A percentile compares a stretch with the other conserved stretches of the same genome.
Evolutionary conservation across 2,329 filamentous ascomycete species (phyloP).

Genomic region (Ophiostoma ips): DNA sequence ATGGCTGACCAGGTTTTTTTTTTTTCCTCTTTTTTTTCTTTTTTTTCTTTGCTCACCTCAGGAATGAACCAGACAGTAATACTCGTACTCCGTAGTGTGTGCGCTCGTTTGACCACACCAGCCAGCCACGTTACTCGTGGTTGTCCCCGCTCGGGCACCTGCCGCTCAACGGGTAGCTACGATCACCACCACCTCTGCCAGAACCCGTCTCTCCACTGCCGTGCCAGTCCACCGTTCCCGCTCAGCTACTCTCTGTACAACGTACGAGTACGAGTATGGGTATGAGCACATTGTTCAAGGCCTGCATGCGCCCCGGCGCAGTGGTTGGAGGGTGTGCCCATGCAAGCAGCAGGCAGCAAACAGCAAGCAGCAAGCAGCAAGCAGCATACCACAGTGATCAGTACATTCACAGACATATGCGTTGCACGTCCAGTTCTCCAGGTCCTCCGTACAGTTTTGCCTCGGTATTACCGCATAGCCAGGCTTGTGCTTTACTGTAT

Average conservation of each 20-base stretch:
- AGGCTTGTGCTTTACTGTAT: no score
- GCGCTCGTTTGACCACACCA: neutral
- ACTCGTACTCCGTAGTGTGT: no score
- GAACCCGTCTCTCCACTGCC: no score
- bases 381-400: no score
- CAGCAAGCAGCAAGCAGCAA: no score
- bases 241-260: no score
- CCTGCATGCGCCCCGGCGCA: neutral
- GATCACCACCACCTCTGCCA: neutral
- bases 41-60: neutral
- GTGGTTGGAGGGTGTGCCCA: conserved; percentile 5
- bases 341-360: neutral
- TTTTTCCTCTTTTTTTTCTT: neutral
- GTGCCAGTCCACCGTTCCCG: neutral
- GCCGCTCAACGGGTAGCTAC: conserved; percentile 6
- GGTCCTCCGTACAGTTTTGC: no score
- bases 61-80: neutral
- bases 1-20: neutral
- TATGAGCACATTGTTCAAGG: no score
- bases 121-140: neutral
- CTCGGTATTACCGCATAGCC: no score
- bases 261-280: no score
- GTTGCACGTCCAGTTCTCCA: no score
- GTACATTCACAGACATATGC: no score
- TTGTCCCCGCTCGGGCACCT: conserved; percentile 1